Conservation (phyloP, 2,329 filamentous ascomycete species). For the Myriangium duriaei region DNA sequence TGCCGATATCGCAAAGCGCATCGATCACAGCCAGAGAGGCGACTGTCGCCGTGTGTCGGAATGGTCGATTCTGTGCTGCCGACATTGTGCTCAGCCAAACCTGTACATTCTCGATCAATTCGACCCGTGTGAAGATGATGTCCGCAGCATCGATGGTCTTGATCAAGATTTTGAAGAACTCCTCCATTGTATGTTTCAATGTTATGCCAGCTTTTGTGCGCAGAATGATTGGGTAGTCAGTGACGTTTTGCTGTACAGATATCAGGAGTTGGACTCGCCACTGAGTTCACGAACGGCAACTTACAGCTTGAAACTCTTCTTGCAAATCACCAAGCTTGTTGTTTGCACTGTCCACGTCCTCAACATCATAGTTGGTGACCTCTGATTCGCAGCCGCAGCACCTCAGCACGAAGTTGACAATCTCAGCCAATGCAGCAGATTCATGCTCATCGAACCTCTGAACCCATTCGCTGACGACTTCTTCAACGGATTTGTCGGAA, state of each 20-base stretch:
- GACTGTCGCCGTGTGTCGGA: conserved; percentile 86
- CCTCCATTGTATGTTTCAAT: conserved; percentile 65
- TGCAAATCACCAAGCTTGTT: conserved; percentile 74
- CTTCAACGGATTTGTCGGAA: conserved; percentile 40
- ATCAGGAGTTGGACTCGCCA: conserved; percentile 6
- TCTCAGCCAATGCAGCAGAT: conserved; percentile 41
- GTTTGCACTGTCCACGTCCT: conserved; percentile 76
- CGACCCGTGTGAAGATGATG: conserved; percentile 60
- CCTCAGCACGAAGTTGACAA: conserved; percentile 50
- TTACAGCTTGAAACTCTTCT: conserved; percentile 68
- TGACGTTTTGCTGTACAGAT: conserved; percentile 51
- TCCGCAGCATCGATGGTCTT: conserved; percentile 70
- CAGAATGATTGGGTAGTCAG: conserved; percentile 84
- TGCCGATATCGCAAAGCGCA: conserved; percentile 61
- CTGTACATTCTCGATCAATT: conserved; percentile 77
- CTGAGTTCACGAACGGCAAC: conserved; percentile 18
- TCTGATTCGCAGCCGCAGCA: conserved; percentile 70
- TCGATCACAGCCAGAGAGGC: conserved; percentile 69
- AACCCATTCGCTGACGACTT: conserved; percentile 47
- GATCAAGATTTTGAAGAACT: conserved; percentile 69
- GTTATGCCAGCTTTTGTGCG: conserved; percentile 62
- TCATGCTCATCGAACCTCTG: conserved; percentile 43
- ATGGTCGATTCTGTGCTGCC: conserved; percentile 73
- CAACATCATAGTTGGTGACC: conserved; percentile 71
- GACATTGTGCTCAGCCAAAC: conserved; percentile 88